Conservation (phyloP, 2,329 filamentous ascomycete species). For the Exophiala aquamarina region DNA sequence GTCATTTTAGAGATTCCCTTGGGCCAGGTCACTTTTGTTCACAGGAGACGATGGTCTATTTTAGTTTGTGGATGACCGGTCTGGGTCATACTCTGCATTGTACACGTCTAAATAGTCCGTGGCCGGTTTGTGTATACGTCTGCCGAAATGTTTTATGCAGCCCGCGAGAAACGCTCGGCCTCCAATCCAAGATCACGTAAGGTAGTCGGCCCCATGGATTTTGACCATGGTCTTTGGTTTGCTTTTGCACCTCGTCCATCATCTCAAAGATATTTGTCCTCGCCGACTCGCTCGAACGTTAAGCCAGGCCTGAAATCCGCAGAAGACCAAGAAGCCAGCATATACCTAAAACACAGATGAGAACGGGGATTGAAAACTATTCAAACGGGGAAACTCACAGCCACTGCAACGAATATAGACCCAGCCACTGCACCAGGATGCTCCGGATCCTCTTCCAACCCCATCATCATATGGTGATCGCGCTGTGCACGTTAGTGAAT, state of each 20-base stretch:
- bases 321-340: slow-evolving; percentile 87
- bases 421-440: slow-evolving; percentile 71
- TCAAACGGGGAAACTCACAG: slow-evolving; percentile 74
- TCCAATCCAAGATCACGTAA: no score
- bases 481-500: slow-evolving; percentile 36
- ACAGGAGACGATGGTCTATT: neutral
- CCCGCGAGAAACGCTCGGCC: no score
- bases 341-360: slow-evolving; percentile 18
- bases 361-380: slow-evolving; percentile 37
- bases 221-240: no score
- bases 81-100: slow-evolving; percentile 12
- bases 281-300: slow-evolving; percentile 79
- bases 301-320: slow-evolving; percentile 81
- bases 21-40: no score
- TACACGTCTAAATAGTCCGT: slow-evolving; percentile 10
- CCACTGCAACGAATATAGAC: slow-evolving; percentile 83
- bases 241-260: neutral
- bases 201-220: no score
- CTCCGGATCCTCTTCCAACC: slow-evolving; percentile 64
- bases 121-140: no score
- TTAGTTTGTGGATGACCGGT: slow-evolving; percentile 13
- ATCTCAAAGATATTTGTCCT: slow-evolving; percentile 73
- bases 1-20: neutral
- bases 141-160: no score
- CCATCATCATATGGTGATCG: slow-evolving; percentile 81